Evolutionary conservation across 2,329 filamentous ascomycete species (phyloP).

Genomic region (Bipolaris sorokiniana): DNA sequence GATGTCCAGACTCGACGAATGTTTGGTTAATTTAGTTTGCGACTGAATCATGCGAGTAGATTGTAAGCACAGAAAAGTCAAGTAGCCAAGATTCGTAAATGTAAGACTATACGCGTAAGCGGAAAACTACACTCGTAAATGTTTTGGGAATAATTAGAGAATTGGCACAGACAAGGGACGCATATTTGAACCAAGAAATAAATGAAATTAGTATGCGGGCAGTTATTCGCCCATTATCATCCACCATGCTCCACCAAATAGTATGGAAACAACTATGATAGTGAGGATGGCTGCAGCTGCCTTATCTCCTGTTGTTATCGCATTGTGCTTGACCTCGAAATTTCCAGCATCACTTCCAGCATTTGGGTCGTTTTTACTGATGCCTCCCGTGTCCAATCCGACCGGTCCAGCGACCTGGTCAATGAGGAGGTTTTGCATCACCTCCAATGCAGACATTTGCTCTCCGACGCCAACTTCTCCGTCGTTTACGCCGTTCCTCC

Average conservation of each 20-base stretch:
- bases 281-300: slow-evolving; percentile 73
- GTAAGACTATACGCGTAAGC: not conserved
- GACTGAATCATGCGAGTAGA: not conserved
- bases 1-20: too few relatives aligned
- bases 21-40: not conserved
- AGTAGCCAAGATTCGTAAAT: not conserved
- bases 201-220: not conserved
- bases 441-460: slow-evolving; percentile 64
- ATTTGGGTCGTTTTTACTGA: slow-evolving; percentile 54
- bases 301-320: slow-evolving; percentile 64
- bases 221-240: slow-evolving; percentile 47
- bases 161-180: not conserved
- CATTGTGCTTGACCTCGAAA: slow-evolving; percentile 30
- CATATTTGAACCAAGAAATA: not conserved
- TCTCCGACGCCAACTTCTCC: slow-evolving; percentile 60
- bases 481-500: slow-evolving; percentile 51
- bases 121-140: not conserved
- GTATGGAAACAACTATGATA: slow-evolving; percentile 58
- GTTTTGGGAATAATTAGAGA: not conserved
- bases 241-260: slow-evolving; percentile 62
- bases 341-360: slow-evolving; percentile 42
- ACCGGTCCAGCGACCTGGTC: slow-evolving; percentile 45
- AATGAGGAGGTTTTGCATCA: slow-evolving; percentile 57
- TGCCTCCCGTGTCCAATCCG: slow-evolving; percentile 60
- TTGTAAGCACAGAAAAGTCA: not conserved